A percentile compares a stretch with the other conserved stretches of the same genome.
phyloP scores from a whole-genome alignment of 495 filamentous ascomycete genomes.

The Penicillium steckii region DNA sequence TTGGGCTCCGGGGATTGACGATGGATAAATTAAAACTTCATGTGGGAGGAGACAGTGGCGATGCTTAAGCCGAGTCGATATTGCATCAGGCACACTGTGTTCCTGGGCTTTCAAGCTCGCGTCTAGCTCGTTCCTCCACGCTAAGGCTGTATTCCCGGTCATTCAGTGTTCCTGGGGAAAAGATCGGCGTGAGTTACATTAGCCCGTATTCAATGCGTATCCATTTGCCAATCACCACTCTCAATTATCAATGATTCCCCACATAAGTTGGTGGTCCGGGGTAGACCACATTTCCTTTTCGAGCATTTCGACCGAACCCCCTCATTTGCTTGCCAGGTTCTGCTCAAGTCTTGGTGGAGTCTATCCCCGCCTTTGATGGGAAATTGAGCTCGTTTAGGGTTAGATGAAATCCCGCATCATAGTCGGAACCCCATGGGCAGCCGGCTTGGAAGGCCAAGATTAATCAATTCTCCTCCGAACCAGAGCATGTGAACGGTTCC shows the following conservation, averaged over 20 bases:
- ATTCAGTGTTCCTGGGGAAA: not conserved
- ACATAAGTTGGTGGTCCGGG: constrained; percentile 1
- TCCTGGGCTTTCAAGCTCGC: not conserved
- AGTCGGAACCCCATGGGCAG: constrained; percentile 11
- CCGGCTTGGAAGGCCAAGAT: not conserved
- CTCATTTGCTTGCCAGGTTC: constrained; percentile 3
- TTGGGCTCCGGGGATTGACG: not conserved
- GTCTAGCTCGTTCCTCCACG: not conserved
- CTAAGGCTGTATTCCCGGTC: not conserved
- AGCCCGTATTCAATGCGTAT: not conserved
- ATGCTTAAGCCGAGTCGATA: not conserved
- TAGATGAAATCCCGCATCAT: constrained; percentile 3
- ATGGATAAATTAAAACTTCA: not conserved
- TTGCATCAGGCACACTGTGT: not conserved
- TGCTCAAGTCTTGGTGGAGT: not conserved
- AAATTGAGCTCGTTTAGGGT: constrained; percentile 1
- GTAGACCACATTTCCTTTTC: constrained; percentile 1
- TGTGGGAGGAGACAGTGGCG: not conserved
- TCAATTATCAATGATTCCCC: not conserved
- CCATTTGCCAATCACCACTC: not conserved
- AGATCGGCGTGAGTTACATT: not conserved
- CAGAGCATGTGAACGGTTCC: constrained; percentile 10
- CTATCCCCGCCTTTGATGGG: not conserved
- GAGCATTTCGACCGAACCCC: constrained; percentile 4
- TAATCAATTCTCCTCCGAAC: constrained; percentile 1